Conservation (phyloP, 371 early-diverging fungal species). For the Mortierella sp. region DNA sequence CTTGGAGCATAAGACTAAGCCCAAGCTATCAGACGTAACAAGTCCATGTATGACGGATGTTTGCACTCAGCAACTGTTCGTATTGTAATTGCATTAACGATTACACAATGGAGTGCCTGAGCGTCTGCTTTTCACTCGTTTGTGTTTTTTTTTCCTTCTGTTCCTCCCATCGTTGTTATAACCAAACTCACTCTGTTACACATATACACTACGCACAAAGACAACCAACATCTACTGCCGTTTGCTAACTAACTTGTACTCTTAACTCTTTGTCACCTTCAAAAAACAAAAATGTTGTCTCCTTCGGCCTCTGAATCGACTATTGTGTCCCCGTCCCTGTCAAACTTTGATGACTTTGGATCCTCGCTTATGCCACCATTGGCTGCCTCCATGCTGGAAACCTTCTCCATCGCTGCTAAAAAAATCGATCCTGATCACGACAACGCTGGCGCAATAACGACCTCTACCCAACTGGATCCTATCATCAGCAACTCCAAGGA, state of each 20-base stretch:
- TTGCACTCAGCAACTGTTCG: no score
- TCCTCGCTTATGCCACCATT: not conserved
- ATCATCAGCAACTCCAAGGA: no score
- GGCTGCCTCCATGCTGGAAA: not conserved
- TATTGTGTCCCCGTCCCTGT: not conserved
- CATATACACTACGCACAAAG: no score
- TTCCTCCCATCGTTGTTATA: not conserved
- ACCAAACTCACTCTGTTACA: not conserved
- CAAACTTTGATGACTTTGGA: conserved; percentile 1
- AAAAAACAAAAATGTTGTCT: not conserved
- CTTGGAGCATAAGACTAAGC: no score
- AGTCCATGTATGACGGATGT: no score
- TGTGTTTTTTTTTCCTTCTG: not conserved
- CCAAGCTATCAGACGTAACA: no score
- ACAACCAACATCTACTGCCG: no score
- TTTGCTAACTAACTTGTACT: not conserved
- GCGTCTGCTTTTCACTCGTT: not conserved
- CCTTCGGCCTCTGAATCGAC: conserved; percentile 7
- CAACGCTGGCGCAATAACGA: no score
- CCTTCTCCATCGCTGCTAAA: not conserved
- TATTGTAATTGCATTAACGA: no score
- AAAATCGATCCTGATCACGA: not conserved
- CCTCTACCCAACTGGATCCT: no score
- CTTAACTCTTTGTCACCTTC: not conserved
- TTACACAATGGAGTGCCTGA: no score